Conservation (phyloP, 768 basidiomycete species). For the Favolaschia claudopus region DNA sequence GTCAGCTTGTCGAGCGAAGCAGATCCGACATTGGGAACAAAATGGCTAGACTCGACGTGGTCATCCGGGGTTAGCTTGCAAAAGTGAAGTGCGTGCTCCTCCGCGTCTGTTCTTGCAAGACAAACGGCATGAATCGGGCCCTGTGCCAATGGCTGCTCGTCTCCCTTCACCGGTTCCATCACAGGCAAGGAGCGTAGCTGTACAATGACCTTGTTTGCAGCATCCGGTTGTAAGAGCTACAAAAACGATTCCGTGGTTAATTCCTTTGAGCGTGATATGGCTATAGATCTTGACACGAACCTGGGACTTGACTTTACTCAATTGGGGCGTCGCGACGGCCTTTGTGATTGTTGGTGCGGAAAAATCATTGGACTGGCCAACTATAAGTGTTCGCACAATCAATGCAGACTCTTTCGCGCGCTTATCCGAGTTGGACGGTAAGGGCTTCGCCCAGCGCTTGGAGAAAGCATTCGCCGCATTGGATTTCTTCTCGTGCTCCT, state of each 20-base stretch:
- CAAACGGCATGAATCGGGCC: constrained; percentile 83
- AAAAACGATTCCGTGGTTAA: background rate
- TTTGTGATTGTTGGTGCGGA: constrained; percentile 48
- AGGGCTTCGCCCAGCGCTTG: constrained; percentile 38
- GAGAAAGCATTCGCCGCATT: constrained; percentile 44
- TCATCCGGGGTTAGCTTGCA: constrained; percentile 44
- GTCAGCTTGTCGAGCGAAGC: constrained; percentile 60
- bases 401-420: constrained; percentile 70
- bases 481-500: constrained; percentile 51
- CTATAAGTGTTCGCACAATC: constrained; percentile 70
- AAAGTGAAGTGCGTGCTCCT: constrained; percentile 69
- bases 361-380: constrained; percentile 53
- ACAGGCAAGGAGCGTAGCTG: constrained; percentile 71
- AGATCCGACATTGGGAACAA: constrained; percentile 49
- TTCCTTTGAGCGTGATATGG: background rate
- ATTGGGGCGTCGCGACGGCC: constrained; percentile 54
- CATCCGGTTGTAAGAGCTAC: constrained; percentile 69
- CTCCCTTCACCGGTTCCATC: constrained; percentile 37
- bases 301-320: constrained; percentile 67
- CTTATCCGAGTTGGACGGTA: constrained; percentile 56
- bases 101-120: constrained; percentile 66
- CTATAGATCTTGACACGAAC: constrained; percentile 13
- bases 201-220: constrained; percentile 75
- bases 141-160: constrained; percentile 25
- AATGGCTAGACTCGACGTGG: constrained; percentile 13